Conservation (phyloP, 176 grass and related monocot species). For the Hyparrhenia diplandra region DNA sequence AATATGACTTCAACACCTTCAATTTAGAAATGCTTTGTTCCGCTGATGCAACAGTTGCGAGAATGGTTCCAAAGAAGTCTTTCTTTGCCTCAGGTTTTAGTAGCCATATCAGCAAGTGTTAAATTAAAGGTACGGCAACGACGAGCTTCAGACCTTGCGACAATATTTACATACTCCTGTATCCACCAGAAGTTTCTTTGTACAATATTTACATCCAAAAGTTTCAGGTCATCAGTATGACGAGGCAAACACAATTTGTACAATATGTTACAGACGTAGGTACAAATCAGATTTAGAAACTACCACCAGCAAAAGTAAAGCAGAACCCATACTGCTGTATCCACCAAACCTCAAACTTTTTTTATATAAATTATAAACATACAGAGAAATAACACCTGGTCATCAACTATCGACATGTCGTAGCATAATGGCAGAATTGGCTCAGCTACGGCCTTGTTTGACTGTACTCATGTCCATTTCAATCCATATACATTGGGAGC, state of each 20-base stretch:
- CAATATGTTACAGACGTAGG: background rate
- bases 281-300: background rate
- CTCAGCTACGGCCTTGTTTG: background rate
- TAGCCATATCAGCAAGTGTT: too few species aligned
- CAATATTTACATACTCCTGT: too few species aligned
- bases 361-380: background rate
- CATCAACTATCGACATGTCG: background rate
- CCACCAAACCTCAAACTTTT: background rate
- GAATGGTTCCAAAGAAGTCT: too few species aligned
- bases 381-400: background rate
- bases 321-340: background rate
- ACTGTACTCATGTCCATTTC: background rate
- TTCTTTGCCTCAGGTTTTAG: too few species aligned
- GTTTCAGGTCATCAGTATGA: background rate
- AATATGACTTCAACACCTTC: too few species aligned
- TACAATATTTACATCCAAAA: too few species aligned
- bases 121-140: too few species aligned
- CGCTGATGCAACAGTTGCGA: too few species aligned
- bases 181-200: too few species aligned
- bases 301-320: background rate
- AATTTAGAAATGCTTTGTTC: too few species aligned
- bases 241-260: background rate
- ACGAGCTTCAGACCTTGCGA: too few species aligned
- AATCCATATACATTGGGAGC: background rate
- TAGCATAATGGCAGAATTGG: background rate